Evolutionary conservation across 2,329 filamentous ascomycete species (phyloP).

Genomic region (Raffaelea arxii): DNA sequence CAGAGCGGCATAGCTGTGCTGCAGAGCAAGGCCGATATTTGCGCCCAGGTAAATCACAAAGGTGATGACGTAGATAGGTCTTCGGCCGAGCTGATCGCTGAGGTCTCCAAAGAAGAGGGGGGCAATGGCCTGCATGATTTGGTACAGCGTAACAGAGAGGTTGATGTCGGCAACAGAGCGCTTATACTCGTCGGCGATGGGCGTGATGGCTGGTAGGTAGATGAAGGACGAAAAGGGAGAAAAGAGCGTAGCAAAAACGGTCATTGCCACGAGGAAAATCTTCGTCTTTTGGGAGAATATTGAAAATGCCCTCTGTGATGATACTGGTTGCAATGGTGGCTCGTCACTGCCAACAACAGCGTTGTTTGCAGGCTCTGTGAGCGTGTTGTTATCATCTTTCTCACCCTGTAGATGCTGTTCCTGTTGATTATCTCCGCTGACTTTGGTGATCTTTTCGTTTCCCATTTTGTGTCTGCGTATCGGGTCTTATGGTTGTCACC

Average conservation of each 20-base stretch:
- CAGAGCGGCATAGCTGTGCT: slow-evolving; percentile 31
- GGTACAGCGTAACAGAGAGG: slow-evolving; percentile 30
- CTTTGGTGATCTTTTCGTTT: too few relatives aligned
- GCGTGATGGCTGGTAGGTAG: slow-evolving; percentile 35
- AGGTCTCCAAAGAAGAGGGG: slow-evolving; percentile 41
- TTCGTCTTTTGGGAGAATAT: slow-evolving; percentile 17
- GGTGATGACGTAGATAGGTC: slow-evolving; percentile 35
- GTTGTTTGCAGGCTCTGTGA: neutral
- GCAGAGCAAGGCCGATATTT: slow-evolving; percentile 34
- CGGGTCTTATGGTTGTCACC: too few relatives aligned
- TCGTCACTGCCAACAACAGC: neutral
- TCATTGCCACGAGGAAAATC: slow-evolving; percentile 18
- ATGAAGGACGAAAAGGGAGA: slow-evolving; percentile 25
- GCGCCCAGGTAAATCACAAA: slow-evolving; percentile 36
- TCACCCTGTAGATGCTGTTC: too few relatives aligned
- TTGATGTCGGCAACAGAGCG: slow-evolving; percentile 26
- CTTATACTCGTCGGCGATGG: slow-evolving; percentile 27
- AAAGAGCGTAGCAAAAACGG: slow-evolving; percentile 19
- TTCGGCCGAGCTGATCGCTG: slow-evolving; percentile 36
- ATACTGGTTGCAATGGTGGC: neutral
- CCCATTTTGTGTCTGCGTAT: too few relatives aligned
- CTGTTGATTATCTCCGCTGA: too few relatives aligned
- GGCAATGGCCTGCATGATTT: slow-evolving; percentile 42
- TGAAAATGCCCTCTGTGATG: slow-evolving; percentile 9
- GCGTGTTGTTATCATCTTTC: neutral